A percentile compares a stretch with the other conserved stretches of the same genome.
Conservation (phyloP, 1,139 yeast species). For the Yamadazyma diddensiae region DNA sequence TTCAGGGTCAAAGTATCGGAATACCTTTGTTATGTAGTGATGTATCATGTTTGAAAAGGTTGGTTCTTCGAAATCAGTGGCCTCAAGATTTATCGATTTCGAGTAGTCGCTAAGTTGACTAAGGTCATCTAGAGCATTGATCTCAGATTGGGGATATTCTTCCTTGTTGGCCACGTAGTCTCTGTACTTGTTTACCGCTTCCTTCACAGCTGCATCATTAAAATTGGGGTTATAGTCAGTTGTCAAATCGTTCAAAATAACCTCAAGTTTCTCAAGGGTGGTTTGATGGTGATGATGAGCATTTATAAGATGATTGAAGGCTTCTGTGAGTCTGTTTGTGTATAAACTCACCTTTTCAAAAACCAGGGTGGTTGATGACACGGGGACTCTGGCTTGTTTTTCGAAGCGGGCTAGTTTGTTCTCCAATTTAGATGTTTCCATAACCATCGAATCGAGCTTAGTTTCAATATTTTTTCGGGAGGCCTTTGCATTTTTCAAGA, state of each 20-base stretch:
- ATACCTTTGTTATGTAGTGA: slow-evolving; percentile 18
- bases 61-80: slow-evolving; percentile 15
- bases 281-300: slow-evolving; percentile 3
- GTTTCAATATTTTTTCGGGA: slow-evolving; percentile 20
- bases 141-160: slow-evolving; percentile 3
- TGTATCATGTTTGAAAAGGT: slow-evolving; percentile 24
- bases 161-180: slow-evolving; percentile 46
- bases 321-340: too few species aligned
- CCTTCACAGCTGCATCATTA: slow-evolving; percentile 84
- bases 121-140: slow-evolving; percentile 11
- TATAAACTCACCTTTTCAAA: slow-evolving; percentile 11
- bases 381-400: slow-evolving; percentile 2
- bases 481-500: slow-evolving; percentile 26
- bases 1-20: slow-evolving; percentile 8
- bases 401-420: slow-evolving; percentile 31
- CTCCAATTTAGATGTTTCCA: slow-evolving; percentile 6
- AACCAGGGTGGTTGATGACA: slow-evolving; percentile 1
- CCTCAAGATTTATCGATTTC: slow-evolving; percentile 7
- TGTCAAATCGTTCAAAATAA: slow-evolving; percentile 44
- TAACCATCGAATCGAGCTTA: slow-evolving; percentile 18
- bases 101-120: slow-evolving; percentile 12
- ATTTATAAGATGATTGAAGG: too few species aligned
- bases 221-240: slow-evolving; percentile 80
- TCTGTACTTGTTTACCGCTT: slow-evolving; percentile 60
- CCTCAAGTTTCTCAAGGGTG: slow-evolving; percentile 31